A percentile compares a stretch with the other conserved stretches of the same genome.
Conservation (phyloP, 73 alveolate species). For the Paramecium sexaurelia region DNA sequence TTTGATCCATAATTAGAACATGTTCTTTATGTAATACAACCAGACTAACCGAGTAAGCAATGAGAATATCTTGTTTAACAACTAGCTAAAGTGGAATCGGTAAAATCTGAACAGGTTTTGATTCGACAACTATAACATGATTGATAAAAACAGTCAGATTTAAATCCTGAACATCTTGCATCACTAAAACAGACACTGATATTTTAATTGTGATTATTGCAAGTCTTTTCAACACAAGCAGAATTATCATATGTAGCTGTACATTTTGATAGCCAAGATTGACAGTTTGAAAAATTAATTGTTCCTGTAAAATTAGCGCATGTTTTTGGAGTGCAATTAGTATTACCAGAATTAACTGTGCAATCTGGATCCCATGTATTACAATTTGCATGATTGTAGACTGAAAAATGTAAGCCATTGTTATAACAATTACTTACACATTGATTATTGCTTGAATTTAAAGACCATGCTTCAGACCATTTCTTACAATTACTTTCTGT, state of each 20-base stretch:
- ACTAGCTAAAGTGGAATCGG: background rate
- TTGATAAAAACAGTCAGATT: background rate
- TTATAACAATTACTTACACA: background rate
- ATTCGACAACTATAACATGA: background rate
- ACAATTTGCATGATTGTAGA: conserved; percentile 12
- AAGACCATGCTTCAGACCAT: conserved; percentile 33
- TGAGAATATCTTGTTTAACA: background rate
- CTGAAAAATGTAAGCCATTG: background rate
- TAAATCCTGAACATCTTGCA: background rate
- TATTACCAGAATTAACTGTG: background rate
- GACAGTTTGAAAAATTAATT: background rate
- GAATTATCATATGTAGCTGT: background rate
- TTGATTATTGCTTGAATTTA: background rate
- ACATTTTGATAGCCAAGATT: background rate
- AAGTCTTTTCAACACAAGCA: background rate
- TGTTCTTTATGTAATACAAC: background rate
- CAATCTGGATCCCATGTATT: background rate
- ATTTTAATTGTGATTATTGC: background rate
- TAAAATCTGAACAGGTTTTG: background rate
- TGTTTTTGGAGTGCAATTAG: background rate
- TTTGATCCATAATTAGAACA: conserved; percentile 37
- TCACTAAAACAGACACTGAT: background rate
- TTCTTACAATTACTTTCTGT: conserved; percentile 14
- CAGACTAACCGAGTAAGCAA: background rate
- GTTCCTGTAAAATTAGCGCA: background rate